Percentiles rank a stretch among this genome's conserved stretches.
Conservation (phyloP, 257 asterid genomes). For the Knoxia roxburghii region DNA sequence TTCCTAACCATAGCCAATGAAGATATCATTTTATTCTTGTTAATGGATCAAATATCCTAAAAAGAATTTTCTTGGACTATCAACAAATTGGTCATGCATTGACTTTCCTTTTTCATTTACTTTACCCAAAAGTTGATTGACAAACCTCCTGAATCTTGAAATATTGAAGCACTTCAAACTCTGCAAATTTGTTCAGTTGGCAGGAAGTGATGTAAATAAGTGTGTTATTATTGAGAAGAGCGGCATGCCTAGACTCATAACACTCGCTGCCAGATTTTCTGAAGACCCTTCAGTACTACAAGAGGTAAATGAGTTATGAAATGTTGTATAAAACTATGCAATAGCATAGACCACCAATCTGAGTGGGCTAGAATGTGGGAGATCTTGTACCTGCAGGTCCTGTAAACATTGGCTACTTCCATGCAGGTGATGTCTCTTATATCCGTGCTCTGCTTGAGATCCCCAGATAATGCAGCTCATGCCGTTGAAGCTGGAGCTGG, state of each 20-base stretch:
- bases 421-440: conserved; percentile 68
- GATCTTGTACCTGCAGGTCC: not conserved
- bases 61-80: not conserved
- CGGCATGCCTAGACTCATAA: conserved; percentile 70
- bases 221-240: conserved; percentile 66
- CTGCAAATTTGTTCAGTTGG: conserved; percentile 50
- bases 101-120: not conserved
- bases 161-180: conserved; percentile 16
- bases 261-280: conserved; percentile 64
- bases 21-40: not conserved
- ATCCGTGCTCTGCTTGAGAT: conserved; percentile 66
- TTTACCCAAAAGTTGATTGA: not conserved
- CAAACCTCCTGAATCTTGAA: not conserved
- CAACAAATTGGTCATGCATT: not conserved
- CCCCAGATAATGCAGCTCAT: conserved; percentile 72
- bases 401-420: not conserved
- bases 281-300: conserved; percentile 72
- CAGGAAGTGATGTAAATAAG: conserved; percentile 92
- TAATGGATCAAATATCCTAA: not conserved
- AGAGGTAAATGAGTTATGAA: conserved; percentile 46
- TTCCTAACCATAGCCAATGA: not conserved
- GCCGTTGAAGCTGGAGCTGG: conserved; percentile 96
- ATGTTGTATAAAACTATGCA: not conserved
- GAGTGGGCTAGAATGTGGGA: not conserved
- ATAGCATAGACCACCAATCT: not conserved